phyloP scores from a whole-genome alignment of 1,284 basidiomycete species.

The Singerocomus rubriflavus region DNA sequence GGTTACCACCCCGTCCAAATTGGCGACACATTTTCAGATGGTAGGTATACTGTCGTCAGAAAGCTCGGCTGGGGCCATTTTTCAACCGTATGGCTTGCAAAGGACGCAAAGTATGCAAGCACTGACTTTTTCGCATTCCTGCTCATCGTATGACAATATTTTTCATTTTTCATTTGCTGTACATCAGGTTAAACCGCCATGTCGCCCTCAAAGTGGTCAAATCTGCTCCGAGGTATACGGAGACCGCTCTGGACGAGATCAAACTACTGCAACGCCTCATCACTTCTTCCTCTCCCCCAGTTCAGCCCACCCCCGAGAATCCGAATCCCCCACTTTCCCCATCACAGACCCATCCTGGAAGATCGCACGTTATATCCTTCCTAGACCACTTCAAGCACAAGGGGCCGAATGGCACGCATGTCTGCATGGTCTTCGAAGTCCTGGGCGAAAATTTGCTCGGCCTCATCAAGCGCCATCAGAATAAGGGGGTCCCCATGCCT shows the following conservation, averaged over 20 bases:
- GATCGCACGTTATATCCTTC: constrained; percentile 90
- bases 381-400: constrained; percentile 97
- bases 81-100: constrained; percentile 90
- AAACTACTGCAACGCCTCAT: constrained; percentile 96
- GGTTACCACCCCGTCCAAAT: constrained; percentile 97
- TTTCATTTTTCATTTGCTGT: constrained; percentile 7
- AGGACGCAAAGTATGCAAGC: constrained; percentile 69
- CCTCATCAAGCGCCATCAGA: constrained; percentile 94
- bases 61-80: constrained; percentile 99
- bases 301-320: constrained; percentile 45
- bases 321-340: constrained; percentile 66
- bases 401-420: constrained; percentile 95
- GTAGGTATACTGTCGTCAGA: constrained; percentile 86
- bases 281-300: constrained; percentile 75
- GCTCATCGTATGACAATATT: neutral
- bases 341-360: constrained; percentile 66
- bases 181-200: constrained; percentile 82
- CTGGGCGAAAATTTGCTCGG: constrained; percentile 98
- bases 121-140: neutral
- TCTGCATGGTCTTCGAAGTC: constrained; percentile 99
- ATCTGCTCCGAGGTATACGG: constrained; percentile 94
- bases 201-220: constrained; percentile 99
- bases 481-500: constrained; percentile 91
- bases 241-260: constrained; percentile 98
- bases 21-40: constrained; percentile 88